A percentile compares a stretch with the other conserved stretches of the same genome.
phyloP scores from a whole-genome alignment of 2,329 filamentous ascomycete genomes.

The Elsinoe perseae region DNA sequence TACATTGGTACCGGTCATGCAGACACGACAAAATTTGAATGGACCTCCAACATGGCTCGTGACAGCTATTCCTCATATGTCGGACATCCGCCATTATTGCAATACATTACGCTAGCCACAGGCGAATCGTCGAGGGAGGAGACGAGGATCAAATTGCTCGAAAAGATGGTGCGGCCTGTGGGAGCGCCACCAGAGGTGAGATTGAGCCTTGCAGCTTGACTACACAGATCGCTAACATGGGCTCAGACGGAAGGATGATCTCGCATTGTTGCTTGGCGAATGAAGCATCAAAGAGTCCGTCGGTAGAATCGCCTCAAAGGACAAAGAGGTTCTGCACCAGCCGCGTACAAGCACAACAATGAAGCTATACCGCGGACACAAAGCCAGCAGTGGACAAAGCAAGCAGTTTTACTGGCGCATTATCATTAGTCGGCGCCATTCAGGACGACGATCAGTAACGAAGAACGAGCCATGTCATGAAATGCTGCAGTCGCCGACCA shows the following conservation, averaged over 20 bases:
- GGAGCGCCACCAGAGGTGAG: conserved; percentile 57
- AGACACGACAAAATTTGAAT: conserved; percentile 96
- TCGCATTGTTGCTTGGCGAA: no score
- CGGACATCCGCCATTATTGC: conserved; percentile 79
- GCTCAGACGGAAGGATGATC: conserved; percentile 1
- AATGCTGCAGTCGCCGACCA: no score
- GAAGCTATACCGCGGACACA: no score
- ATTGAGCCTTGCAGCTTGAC: background rate
- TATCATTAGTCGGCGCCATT: no score
- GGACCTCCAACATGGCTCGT: conserved; percentile 89
- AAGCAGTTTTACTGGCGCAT: no score
- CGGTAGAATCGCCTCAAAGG: no score
- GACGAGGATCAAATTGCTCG: conserved; percentile 70
- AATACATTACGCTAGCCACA: conserved; percentile 83
- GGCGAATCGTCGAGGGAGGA: conserved; percentile 71
- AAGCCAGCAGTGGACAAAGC: no score
- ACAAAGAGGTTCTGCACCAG: background rate
- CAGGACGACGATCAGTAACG: no score
- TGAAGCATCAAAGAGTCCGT: no score
- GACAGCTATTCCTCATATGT: conserved; percentile 85
- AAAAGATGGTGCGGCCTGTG: conserved; percentile 61
- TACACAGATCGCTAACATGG: background rate
- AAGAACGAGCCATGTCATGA: no score
- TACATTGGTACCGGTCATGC: conserved; percentile 94
- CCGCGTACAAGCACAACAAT: background rate